Evolutionary conservation across 805 yeast genomes (phyloP).

Genomic region (Lachancea dasiensis): DNA sequence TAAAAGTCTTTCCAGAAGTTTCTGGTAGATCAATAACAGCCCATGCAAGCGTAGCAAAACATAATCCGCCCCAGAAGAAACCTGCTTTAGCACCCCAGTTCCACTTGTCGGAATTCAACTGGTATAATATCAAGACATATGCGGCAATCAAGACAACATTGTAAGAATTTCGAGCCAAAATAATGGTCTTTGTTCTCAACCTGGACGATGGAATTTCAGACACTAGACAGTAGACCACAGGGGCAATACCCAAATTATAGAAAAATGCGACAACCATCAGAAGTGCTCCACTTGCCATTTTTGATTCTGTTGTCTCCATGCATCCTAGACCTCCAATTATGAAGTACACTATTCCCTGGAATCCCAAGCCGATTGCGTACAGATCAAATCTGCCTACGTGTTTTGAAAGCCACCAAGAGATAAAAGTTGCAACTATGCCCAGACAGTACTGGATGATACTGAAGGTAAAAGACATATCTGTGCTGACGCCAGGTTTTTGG

Average conservation of each 20-base stretch:
- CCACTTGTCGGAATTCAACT: conserved; percentile 43
- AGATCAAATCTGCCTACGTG: conserved; percentile 38
- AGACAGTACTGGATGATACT: conserved; percentile 41
- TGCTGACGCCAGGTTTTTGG: conserved; percentile 42
- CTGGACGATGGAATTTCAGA: conserved; percentile 40
- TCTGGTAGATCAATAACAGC: conserved; percentile 52
- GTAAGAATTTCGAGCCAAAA: conserved; percentile 36
- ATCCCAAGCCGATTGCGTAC: conserved; percentile 36
- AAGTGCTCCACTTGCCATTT: conserved; percentile 44
- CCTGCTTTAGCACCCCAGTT: conserved; percentile 45
- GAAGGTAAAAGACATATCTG: conserved; percentile 40
- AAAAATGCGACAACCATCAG: conserved; percentile 42
- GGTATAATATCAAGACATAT: conserved; percentile 39
- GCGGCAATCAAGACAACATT: conserved; percentile 32
- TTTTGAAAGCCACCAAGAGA: conserved; percentile 40
- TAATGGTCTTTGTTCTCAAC: conserved; percentile 38
- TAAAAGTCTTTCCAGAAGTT: conserved; percentile 50
- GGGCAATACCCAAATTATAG: conserved; percentile 42
- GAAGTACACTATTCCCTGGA: conserved; percentile 34
- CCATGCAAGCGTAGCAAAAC: conserved; percentile 35
- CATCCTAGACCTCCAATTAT: conserved; percentile 40
- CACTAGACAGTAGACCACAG: conserved; percentile 37
- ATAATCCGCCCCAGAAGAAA: conserved; percentile 36
- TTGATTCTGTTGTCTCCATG: conserved; percentile 23
- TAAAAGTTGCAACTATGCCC: conserved; percentile 38